A percentile compares a stretch with the other conserved stretches of the same genome.
Evolutionary conservation across 495 filamentous ascomycete genomes (phyloP).

Genomic region (Xylaria cubensis): DNA sequence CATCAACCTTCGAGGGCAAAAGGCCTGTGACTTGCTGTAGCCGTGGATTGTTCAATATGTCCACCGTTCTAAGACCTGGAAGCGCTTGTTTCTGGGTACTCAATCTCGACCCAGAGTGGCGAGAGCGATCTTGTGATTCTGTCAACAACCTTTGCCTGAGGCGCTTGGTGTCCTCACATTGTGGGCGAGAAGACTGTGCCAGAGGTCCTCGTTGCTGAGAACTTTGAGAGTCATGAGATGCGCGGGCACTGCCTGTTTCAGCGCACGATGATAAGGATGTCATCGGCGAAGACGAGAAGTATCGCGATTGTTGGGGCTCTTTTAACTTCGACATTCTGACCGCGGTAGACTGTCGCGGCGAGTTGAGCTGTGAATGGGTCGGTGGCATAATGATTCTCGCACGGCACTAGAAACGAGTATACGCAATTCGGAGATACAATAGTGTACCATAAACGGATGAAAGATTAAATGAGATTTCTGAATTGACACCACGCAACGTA

Average conservation of each 20-base stretch:
- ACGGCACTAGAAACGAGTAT: neutral
- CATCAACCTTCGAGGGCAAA: constrained; percentile 19
- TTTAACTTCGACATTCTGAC: neutral
- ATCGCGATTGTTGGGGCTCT: neutral
- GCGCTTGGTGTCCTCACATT: neutral
- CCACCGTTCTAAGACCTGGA: neutral
- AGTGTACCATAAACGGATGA: neutral
- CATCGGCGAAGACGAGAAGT: neutral
- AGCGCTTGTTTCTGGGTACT: neutral
- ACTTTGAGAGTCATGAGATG: neutral
- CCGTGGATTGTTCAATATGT: constrained; percentile 30
- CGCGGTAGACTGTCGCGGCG: neutral
- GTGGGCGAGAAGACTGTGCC: neutral
- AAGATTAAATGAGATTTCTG: neutral
- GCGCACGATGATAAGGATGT: neutral
- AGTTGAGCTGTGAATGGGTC: neutral
- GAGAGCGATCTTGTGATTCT: neutral
- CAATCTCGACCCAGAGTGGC: neutral
- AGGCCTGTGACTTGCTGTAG: constrained; percentile 35
- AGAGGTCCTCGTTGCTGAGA: neutral
- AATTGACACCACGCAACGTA: neutral
- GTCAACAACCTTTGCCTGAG: neutral
- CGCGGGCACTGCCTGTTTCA: neutral
- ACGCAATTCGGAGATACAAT: neutral
- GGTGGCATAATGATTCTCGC: constrained; percentile 10